Evolutionary conservation across 2,329 filamentous ascomycete species (phyloP).

Genomic region (Colletotrichum neosansevieriae): DNA sequence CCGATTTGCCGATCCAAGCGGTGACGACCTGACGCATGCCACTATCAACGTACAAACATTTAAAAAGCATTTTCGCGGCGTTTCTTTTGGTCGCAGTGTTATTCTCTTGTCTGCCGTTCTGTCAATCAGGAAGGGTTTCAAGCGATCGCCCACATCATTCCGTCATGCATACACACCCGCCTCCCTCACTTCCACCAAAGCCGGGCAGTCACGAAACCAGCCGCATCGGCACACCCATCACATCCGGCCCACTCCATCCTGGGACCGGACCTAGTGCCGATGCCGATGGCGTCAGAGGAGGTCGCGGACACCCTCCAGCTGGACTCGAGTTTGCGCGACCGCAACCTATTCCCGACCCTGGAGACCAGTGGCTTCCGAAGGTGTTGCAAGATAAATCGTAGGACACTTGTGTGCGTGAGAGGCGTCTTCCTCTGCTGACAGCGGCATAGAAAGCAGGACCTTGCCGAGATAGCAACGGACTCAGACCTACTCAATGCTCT

Average conservation of each 20-base stretch:
- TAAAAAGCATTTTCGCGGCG: too few species aligned
- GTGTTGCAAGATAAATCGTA: constrained; percentile 85
- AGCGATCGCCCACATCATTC: background rate
- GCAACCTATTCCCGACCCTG: constrained; percentile 65
- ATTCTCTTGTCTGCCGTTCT: too few species aligned
- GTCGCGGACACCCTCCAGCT: background rate
- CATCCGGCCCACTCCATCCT: constrained; percentile 54
- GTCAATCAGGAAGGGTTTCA: too few species aligned
- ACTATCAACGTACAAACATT: too few species aligned
- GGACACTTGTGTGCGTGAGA: constrained; percentile 48
- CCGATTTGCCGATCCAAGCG: background rate
- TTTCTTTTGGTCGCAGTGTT: too few species aligned
- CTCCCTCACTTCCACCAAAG: constrained; percentile 79
- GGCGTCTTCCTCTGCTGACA: constrained; percentile 23
- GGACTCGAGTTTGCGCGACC: constrained; percentile 42
- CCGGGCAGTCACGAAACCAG: constrained; percentile 76
- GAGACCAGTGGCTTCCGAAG: constrained; percentile 83
- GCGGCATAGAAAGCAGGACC: constrained; percentile 77
- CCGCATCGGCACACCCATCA: constrained; percentile 73
- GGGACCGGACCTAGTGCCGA: constrained; percentile 25
- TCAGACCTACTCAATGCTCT: constrained; percentile 80
- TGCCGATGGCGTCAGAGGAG: constrained; percentile 39
- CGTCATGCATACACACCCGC: constrained; percentile 48
- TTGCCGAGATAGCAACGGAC: constrained; percentile 75
- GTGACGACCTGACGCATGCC: background rate